phyloP scores from a whole-genome alignment of 257 asterid species.

The Sherardia arvensis region DNA sequence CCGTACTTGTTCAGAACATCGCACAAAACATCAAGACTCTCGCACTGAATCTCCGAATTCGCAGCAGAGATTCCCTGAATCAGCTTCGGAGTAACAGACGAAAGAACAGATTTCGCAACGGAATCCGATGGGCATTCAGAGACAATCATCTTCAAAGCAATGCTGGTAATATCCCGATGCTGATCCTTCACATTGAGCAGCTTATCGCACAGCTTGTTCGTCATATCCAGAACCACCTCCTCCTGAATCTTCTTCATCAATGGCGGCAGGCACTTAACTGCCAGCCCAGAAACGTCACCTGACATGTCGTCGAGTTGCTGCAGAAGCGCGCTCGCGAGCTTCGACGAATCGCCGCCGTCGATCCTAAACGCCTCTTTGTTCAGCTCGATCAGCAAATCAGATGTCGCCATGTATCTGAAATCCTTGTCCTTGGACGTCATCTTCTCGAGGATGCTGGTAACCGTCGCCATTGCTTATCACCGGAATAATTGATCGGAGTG shows the following conservation, averaged over 20 bases:
- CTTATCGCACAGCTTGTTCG: constrained; percentile 89
- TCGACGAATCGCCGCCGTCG: constrained; percentile 69
- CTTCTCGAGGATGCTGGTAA: constrained; percentile 16
- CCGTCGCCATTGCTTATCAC: too few relatives aligned
- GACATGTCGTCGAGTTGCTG: constrained; percentile 97
- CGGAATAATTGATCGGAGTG: too few relatives aligned
- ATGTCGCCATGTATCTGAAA: constrained; percentile 95
- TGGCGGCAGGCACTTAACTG: constrained; percentile 74
- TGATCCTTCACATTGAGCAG: constrained; percentile 88
- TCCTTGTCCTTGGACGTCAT: constrained; percentile 98
- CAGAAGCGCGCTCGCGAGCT: constrained; percentile 63
- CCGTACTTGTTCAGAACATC: constrained; percentile 97
- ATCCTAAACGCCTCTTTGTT: constrained; percentile 84
- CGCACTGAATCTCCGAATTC: constrained; percentile 92
- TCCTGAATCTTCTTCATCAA: constrained; percentile 85
- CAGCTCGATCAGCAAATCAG: constrained; percentile 86
- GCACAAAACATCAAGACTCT: constrained; percentile 88
- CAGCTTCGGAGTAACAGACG: constrained; percentile 78
- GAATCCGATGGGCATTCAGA: constrained; percentile 82
- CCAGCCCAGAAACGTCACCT: constrained; percentile 97
- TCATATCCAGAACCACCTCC: constrained; percentile 76
- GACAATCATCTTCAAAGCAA: constrained; percentile 93
- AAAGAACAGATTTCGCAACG: constrained; percentile 65
- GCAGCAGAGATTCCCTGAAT: constrained; percentile 71
- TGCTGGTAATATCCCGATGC: constrained; percentile 90